phyloP scores from a whole-genome alignment of 2,329 filamentous ascomycete genomes.

The Colletotrichum incanum region DNA sequence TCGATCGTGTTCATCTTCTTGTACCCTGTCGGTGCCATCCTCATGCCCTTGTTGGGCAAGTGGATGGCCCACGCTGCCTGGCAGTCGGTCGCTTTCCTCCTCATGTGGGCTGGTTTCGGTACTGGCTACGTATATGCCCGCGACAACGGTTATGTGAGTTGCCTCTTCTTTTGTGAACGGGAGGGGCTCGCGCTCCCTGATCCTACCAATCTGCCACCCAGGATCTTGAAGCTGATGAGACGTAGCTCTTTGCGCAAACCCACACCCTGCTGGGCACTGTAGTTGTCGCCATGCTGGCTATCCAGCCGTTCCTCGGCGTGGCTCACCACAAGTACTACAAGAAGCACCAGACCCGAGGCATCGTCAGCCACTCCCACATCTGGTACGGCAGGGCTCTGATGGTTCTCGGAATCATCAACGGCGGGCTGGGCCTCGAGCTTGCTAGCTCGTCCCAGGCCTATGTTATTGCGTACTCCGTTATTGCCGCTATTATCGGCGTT shows the following conservation, averaged over 20 bases:
- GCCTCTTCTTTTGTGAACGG: conserved; percentile 19
- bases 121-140: conserved; percentile 67
- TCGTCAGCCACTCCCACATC: conserved; percentile 71
- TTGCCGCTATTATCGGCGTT: conserved; percentile 65
- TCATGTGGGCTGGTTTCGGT: conserved; percentile 74
- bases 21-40: conserved; percentile 72
- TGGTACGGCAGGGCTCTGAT: conserved; percentile 75
- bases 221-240: conserved; percentile 25
- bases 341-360: conserved; percentile 62
- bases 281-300: conserved; percentile 66
- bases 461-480: conserved; percentile 69
- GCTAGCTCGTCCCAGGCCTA: conserved; percentile 58
- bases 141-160: conserved; percentile 60
- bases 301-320: conserved; percentile 73
- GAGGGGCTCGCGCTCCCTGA: background rate
- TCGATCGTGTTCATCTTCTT: conserved; percentile 70
- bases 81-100: conserved; percentile 68
- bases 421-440: conserved; percentile 72
- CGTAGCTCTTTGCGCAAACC: conserved; percentile 65
- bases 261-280: conserved; percentile 73
- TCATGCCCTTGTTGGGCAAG: conserved; percentile 72
- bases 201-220: background rate
- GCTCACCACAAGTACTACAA: conserved; percentile 71
- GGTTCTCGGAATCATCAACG: conserved; percentile 73
- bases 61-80: conserved; percentile 72